Percentiles rank a stretch among this genome's conserved stretches.
Conservation (phyloP, 352 stramenopile species). For the Globisporangium parvum region DNA sequence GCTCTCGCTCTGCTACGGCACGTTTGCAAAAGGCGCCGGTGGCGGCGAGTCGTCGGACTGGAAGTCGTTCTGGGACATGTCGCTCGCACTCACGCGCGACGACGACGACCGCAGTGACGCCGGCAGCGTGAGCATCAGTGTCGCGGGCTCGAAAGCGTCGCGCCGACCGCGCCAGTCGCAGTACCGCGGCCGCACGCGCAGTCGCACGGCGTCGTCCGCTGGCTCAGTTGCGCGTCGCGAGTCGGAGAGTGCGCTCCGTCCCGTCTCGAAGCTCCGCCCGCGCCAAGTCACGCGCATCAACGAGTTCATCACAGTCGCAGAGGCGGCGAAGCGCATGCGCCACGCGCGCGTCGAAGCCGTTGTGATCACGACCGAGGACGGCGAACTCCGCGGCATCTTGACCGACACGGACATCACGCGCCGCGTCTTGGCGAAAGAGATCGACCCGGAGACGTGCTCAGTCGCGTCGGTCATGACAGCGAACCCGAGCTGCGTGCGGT, state of each 20-base stretch:
- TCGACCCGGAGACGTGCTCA: constrained; percentile 73
- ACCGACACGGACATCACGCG: constrained; percentile 85
- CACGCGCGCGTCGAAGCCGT: constrained; percentile 80
- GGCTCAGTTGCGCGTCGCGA: constrained; percentile 45
- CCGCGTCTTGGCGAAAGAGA: constrained; percentile 71
- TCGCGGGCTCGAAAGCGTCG: constrained; percentile 47
- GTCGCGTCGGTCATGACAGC: constrained; percentile 83
- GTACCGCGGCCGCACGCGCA: constrained; percentile 27
- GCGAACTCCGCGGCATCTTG: constrained; percentile 78
- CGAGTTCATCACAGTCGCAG: constrained; percentile 81
- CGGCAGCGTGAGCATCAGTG: constrained; percentile 49
- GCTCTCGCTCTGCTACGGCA: constrained; percentile 84
- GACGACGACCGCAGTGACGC: constrained; percentile 68
- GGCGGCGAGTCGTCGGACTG: constrained; percentile 67
- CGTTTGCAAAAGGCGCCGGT: constrained; percentile 68
- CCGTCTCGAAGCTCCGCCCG: constrained; percentile 74
- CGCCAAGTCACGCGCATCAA: constrained; percentile 80
- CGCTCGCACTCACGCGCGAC: constrained; percentile 64
- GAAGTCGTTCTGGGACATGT: constrained; percentile 87
- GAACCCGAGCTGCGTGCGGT: constrained; percentile 72
- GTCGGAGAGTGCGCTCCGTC: constrained; percentile 57
- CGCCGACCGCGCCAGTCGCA: constrained; percentile 19
- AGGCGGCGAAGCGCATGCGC: constrained; percentile 77
- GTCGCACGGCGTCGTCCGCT: constrained; percentile 38
- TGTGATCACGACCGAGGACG: constrained; percentile 80